Evolutionary conservation across 2,329 filamentous ascomycete species (phyloP), one percentile per base, ranked within the genome.

Genomic region (Colletotrichum echinochloae): DNA sequence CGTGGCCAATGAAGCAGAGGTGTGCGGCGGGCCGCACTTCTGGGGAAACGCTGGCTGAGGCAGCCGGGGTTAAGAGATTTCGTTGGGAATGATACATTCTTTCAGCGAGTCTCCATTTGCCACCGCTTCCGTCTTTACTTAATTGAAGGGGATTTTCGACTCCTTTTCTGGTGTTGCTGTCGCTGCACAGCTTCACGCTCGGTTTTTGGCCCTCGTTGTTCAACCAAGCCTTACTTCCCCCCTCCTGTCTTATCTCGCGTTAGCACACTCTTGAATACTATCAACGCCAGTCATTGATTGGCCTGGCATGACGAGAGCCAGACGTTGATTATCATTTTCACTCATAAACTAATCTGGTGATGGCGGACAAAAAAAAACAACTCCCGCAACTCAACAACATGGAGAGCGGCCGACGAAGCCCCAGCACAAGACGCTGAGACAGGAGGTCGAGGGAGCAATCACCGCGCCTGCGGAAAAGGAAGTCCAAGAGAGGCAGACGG

Each of bases 351-450:
- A 26, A 12, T 12, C 52, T 23, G 48, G 23, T n/a, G 23, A 62
- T 62, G 60, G 37, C 35, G 48, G 48, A 54, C 4, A 41, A 35
- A 33, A 62, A 52, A 54, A 33, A 8, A n/a, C 35, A 18, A 16
- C 16, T 12, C 23, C 28, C 23, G 11, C 33, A 3, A 9, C 14
- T 18, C 33, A 62, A 33, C 18, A 35, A 23, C 44, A 44, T 41
- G 60, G 18, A 2, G 48, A 44, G 12, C 60, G 5, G 28, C 9
- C 60, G 7, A 8, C 39, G 16, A 37, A 0, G 28, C 65, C 39
- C 16, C 51, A 39, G 41, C 23, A 26, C n/a, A 60, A 26, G 33
- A 68, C 65, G 60, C 26, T 68, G 44, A 68, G 65, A 41, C 65
- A 68, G 5, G 60, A 68, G 28, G 59, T 68, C 26, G 51, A 68